Evolutionary conservation across 208 protist species (phyloP).

Genomic region (Novymonas esmeraldas): DNA sequence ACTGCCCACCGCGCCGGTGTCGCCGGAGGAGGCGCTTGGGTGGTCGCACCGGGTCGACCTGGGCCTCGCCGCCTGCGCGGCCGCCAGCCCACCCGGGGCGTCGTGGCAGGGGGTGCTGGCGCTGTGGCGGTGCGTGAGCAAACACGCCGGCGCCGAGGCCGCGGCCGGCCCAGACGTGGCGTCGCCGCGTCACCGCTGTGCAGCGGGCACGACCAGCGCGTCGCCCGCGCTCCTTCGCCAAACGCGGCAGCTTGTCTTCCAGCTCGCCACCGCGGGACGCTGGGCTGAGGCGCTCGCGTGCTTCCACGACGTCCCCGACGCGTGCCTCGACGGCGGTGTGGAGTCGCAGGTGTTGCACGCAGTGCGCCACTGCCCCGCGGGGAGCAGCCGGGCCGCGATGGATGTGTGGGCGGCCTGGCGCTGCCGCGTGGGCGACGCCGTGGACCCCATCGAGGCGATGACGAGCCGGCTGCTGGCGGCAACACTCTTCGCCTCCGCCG

Average conservation of each 20-base stretch:
- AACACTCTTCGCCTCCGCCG: slow-evolving; percentile 40
- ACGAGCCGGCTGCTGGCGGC: slow-evolving; percentile 48
- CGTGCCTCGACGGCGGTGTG: slow-evolving; percentile 55
- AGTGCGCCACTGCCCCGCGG: slow-evolving; percentile 23
- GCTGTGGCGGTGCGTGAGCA: slow-evolving; percentile 18
- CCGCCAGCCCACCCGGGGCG: slow-evolving; percentile 1
- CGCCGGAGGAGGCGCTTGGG: background rate
- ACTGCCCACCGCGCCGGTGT: background rate
- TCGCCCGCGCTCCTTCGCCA: background rate
- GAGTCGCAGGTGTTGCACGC: slow-evolving; percentile 61
- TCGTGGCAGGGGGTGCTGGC: slow-evolving; percentile 36
- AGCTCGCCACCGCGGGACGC: slow-evolving; percentile 51
- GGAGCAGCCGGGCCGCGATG: slow-evolving; percentile 34
- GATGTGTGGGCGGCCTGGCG: slow-evolving; percentile 76
- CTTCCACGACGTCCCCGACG: slow-evolving; percentile 32
- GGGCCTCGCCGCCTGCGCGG: slow-evolving; percentile 42
- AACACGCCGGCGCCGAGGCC: background rate
- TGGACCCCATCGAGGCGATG: slow-evolving; percentile 51
- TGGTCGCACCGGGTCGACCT: slow-evolving; percentile 46
- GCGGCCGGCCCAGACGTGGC: too few species aligned
- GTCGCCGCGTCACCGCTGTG: too few species aligned
- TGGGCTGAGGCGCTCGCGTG: slow-evolving; percentile 57
- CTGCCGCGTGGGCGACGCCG: slow-evolving; percentile 52
- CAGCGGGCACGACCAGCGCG: background rate
- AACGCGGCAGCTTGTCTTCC: slow-evolving; percentile 48